phyloP scores from a whole-genome alignment of 805 yeast genomes.

The Kurtzmaniella cleridarum region DNA sequence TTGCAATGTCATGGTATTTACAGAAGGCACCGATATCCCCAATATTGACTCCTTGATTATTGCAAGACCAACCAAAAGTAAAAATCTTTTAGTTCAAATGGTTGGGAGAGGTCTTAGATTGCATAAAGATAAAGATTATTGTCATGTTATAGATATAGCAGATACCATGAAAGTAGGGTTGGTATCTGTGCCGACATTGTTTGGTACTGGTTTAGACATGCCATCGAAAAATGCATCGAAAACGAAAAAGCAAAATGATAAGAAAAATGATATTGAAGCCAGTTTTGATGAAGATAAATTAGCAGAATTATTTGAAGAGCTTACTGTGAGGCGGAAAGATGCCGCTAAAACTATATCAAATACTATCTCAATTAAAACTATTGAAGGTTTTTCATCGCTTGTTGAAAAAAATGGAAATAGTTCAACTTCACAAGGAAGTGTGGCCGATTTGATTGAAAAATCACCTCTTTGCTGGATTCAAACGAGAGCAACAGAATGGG shows the following conservation, averaged over 20 bases:
- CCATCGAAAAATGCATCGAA: not conserved
- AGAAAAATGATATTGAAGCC: not conserved
- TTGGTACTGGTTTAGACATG: conserved; percentile 6
- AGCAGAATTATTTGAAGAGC: conserved; percentile 3
- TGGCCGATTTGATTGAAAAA: too few species aligned
- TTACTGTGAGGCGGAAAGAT: not conserved
- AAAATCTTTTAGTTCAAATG: conserved; percentile 75
- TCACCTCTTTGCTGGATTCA: too few species aligned
- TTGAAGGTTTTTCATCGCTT: conserved; percentile 14
- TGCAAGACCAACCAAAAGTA: conserved; percentile 77
- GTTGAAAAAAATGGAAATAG: too few species aligned
- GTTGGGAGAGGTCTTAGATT: conserved; percentile 81
- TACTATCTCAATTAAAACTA: conserved; percentile 4
- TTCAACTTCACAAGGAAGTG: too few species aligned
- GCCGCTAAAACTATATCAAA: conserved; percentile 1
- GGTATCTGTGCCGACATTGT: conserved; percentile 50
- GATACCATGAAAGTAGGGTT: conserved; percentile 53
- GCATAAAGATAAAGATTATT: conserved; percentile 53
- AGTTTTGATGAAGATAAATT: not conserved
- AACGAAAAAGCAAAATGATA: too few species aligned
- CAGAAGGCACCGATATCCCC: conserved; percentile 95
- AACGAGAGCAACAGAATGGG: too few species aligned
- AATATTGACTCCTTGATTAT: conserved; percentile 74
- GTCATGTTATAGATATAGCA: conserved; percentile 78
- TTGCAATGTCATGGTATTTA: conserved; percentile 83